Evolutionary conservation across 1,139 yeast species (phyloP).

Genomic region (Debaryomyces sp.): DNA sequence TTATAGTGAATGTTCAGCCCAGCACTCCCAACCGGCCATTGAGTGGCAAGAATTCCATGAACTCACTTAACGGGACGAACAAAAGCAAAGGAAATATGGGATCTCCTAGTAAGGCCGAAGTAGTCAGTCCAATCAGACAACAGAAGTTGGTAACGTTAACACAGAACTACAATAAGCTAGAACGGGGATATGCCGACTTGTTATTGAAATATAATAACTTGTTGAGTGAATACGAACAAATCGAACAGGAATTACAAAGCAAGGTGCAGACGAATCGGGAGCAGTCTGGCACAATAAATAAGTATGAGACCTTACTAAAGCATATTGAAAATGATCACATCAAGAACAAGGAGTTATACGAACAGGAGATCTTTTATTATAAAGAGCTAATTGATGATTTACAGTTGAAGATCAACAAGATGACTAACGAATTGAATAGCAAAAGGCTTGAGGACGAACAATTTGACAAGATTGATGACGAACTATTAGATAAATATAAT

Average conservation of each 20-base stretch:
- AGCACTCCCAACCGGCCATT: constrained; percentile 10
- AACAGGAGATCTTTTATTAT: constrained; percentile 34
- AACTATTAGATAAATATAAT: constrained; percentile 28
- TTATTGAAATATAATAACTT: constrained; percentile 24
- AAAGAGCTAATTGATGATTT: constrained; percentile 36
- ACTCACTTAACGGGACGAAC: constrained; percentile 10
- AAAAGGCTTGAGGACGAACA: constrained; percentile 12
- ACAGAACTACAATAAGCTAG: constrained; percentile 19
- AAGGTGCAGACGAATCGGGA: constrained; percentile 22
- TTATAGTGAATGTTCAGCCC: constrained; percentile 7
- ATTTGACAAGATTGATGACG: constrained; percentile 14
- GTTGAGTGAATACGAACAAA: constrained; percentile 22
- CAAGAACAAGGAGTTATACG: constrained; percentile 31
- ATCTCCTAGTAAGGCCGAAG: constrained; percentile 9
- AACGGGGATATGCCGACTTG: constrained; percentile 33
- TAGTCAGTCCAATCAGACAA: constrained; percentile 10
- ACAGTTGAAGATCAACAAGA: constrained; percentile 29
- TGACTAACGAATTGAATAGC: constrained; percentile 26
- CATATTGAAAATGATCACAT: constrained; percentile 23
- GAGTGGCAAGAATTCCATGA: constrained; percentile 12
- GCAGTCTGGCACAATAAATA: constrained; percentile 21
- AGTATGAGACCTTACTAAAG: constrained; percentile 25
- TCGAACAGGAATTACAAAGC: constrained; percentile 24
- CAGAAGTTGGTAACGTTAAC: constrained; percentile 11
- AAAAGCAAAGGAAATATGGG: constrained; percentile 3